These are phyloP conservation scores for Magnolia changhungtana DNA, from an alignment of 164 flowering plant genomes.

Conservation along the genomic window DNA sequence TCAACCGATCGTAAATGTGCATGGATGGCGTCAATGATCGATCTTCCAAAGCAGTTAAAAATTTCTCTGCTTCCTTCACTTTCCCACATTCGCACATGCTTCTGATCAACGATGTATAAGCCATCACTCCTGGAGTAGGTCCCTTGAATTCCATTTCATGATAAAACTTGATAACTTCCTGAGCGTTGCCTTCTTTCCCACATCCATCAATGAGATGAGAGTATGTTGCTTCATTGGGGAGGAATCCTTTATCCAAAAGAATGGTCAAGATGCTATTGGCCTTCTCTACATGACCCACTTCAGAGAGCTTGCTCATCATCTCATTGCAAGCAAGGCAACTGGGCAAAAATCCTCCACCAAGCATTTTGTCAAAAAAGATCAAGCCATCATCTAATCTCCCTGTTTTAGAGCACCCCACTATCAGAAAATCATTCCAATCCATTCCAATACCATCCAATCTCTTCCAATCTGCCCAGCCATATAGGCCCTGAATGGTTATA, in stretches of 20 bases:
- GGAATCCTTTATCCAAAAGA: slow-evolving; percentile 60
- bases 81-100: slow-evolving; percentile 44
- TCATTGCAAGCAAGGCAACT: slow-evolving; percentile 51
- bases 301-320: slow-evolving; percentile 45
- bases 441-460: too few species aligned
- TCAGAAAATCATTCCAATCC: slow-evolving; percentile 51
- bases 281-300: slow-evolving; percentile 31
- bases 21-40: slow-evolving; percentile 27
- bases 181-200: slow-evolving; percentile 37
- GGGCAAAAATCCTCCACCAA: slow-evolving; percentile 49
- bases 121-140: slow-evolving; percentile 36
- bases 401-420: slow-evolving; percentile 41
- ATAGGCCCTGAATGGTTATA: too few species aligned
- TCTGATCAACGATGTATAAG: slow-evolving; percentile 39
- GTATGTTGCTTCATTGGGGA: slow-evolving; percentile 58
- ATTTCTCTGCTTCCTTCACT: slow-evolving; percentile 59
- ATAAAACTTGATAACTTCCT: slow-evolving; percentile 58
- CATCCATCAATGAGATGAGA: slow-evolving; percentile 56
- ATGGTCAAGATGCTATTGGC: slow-evolving; percentile 59
- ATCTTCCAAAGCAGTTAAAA: slow-evolving; percentile 42
- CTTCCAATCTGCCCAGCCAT: too few species aligned
- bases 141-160: slow-evolving; percentile 67
- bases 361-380: slow-evolving; percentile 51
- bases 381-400: slow-evolving; percentile 49
- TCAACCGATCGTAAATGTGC: slow-evolving; percentile 35